A percentile compares a stretch with the other conserved stretches of the same genome.
phyloP scores from a whole-genome alignment of 176 grass and related monocot species.

The Alloteropsis semialata region DNA sequence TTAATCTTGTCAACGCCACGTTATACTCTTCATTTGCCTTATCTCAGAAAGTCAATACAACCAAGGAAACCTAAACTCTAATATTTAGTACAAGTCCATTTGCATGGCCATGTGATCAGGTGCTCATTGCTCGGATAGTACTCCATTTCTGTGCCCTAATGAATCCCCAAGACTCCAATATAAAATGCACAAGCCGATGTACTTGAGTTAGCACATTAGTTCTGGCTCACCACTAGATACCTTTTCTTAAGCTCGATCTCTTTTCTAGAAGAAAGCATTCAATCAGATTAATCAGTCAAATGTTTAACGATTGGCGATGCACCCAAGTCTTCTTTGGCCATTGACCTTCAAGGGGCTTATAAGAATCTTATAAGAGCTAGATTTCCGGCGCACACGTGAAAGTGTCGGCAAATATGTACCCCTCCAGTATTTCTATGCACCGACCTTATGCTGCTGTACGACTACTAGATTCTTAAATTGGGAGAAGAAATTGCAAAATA shows the following conservation, averaged over 20 bases:
- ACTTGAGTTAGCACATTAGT: no score
- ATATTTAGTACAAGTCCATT: no score
- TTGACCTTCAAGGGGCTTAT: background rate
- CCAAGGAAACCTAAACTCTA: no score
- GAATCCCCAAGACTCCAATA: background rate
- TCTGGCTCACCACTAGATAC: background rate
- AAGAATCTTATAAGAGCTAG: slow-evolving; percentile 29
- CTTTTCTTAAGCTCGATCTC: background rate
- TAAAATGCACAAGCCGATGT: background rate
- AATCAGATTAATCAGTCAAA: background rate
- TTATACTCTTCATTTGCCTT: background rate
- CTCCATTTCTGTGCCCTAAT: background rate
- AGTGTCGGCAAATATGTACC: background rate
- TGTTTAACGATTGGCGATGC: background rate
- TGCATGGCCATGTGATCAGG: background rate
- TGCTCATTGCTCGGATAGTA: background rate
- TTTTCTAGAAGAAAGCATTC: background rate
- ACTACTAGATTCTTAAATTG: background rate
- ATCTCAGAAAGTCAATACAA: background rate
- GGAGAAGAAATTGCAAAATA: no score
- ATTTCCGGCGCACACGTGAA: slow-evolving; percentile 28
- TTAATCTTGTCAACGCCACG: slow-evolving; percentile 14
- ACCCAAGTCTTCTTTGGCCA: background rate
- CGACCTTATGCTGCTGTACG: background rate
- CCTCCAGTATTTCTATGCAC: background rate